Evolutionary conservation across 2,329 filamentous ascomycete species (phyloP).

Genomic region (Moelleriella libera): DNA sequence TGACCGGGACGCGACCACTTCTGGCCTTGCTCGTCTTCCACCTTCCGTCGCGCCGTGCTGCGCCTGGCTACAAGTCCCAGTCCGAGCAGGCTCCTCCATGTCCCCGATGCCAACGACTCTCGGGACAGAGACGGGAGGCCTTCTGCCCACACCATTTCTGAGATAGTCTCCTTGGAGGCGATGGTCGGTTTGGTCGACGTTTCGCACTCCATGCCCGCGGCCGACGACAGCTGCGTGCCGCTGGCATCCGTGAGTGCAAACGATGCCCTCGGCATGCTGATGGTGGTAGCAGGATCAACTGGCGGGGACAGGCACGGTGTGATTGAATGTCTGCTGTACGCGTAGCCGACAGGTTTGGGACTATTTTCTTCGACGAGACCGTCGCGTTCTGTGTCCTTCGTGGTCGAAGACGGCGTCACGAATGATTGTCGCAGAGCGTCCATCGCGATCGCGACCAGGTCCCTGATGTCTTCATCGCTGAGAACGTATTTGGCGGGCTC

Average conservation of each 20-base stretch:
- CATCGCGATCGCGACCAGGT: constrained; percentile 3
- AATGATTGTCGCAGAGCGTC: constrained; percentile 1
- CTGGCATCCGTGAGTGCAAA: constrained; percentile 10
- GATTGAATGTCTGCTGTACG: constrained; percentile 11
- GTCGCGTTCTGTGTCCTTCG: background rate
- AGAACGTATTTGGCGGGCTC: constrained; percentile 5
- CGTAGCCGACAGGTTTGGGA: constrained; percentile 6
- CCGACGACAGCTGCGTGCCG: background rate
- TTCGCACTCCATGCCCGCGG: background rate
- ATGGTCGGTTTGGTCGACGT: constrained; percentile 13
- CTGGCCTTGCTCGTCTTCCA: too few species aligned
- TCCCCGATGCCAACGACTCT: background rate
- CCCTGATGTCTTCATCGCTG: constrained; percentile 5
- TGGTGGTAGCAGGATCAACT: constrained; percentile 18
- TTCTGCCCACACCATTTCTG: constrained; percentile 16
- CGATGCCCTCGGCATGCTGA: constrained; percentile 16
- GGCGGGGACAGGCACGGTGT: constrained; percentile 9
- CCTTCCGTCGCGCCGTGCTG: too few species aligned
- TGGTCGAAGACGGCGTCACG: background rate
- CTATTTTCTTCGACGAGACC: background rate
- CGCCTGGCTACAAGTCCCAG: too few species aligned
- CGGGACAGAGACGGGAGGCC: constrained; percentile 1
- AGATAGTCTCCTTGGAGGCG: constrained; percentile 13
- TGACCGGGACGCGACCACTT: too few species aligned
- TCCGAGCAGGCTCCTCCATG: too few species aligned